Evolutionary conservation across 2,329 filamentous ascomycete genomes (phyloP).

Genomic region (Phoma sp.): DNA sequence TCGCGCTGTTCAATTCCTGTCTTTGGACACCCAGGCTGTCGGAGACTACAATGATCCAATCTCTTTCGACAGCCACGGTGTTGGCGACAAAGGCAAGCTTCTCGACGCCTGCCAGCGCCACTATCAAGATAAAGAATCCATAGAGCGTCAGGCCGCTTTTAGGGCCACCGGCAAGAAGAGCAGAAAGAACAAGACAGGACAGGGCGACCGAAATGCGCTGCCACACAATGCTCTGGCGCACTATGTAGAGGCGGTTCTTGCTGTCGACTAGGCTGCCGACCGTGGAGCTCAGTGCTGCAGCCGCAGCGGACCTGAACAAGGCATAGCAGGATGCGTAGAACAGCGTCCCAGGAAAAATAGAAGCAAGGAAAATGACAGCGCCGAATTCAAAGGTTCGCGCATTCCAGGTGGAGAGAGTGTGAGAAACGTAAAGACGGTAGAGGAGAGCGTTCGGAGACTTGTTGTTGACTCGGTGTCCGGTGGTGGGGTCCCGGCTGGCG

Average conservation of each 20-base stretch:
- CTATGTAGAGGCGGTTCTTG: conserved; percentile 48
- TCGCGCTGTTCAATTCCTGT: conserved; percentile 60
- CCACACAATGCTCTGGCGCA: conserved; percentile 50
- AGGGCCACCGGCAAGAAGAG: conserved; percentile 20
- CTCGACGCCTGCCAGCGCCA: conserved; percentile 69
- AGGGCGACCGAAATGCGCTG: conserved; percentile 42
- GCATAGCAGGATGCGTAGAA: conserved; percentile 74
- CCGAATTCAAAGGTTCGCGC: conserved; percentile 57
- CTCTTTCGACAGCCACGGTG: conserved; percentile 70
- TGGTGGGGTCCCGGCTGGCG: conserved; percentile 9
- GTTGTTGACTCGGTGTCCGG: conserved; percentile 4
- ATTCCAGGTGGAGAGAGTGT: conserved; percentile 58
- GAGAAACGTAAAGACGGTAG: conserved; percentile 52
- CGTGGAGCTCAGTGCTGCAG: conserved; percentile 63
- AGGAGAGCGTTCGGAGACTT: conserved; percentile 26
- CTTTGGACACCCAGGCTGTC: conserved; percentile 38
- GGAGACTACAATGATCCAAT: conserved; percentile 68
- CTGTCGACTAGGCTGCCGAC: conserved; percentile 67
- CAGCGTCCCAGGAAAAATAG: conserved; percentile 60
- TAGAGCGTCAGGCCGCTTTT: conserved; percentile 32
- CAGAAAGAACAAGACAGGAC: conserved; percentile 39
- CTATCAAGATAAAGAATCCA: conserved; percentile 40
- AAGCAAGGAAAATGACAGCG: conserved; percentile 56
- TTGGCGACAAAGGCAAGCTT: conserved; percentile 71
- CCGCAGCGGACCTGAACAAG: conserved; percentile 63